Evolutionary conservation across 106 monocot species (phyloP), one percentile per base, ranked within the genome.

Genomic region (Allium sativum): DNA sequence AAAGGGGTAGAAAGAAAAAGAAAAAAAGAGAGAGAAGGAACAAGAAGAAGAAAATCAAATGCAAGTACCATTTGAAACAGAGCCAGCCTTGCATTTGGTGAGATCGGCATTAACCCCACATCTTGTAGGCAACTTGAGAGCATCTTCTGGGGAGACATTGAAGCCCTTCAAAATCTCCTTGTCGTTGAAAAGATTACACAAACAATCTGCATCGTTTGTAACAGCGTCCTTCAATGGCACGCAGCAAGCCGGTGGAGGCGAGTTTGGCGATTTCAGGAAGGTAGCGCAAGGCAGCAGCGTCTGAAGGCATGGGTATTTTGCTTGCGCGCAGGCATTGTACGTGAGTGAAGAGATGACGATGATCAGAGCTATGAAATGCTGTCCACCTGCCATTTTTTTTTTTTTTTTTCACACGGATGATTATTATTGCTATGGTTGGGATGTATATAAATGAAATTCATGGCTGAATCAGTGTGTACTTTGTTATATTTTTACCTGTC

Each of bases 141-240:
- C 70, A 12, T 70, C 52, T 4, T 53, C 53, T 61, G 20, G 60
- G 12, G 70, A 61, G 9, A 70, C 42, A 44, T 70, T 61, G 53
- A 70, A 61, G 10, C 9, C 43, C 13, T 53, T 70, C 13, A 70
- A 40, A 18, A 70, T 52, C 31, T 50, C 21, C 11, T 61, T 18
- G 62, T 73, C 59, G 55, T 40, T 63, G 56, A 78, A 73, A 8
- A 73, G 42, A 46, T 21, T 16, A 46, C 78, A 78, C 42, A 78
- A 57, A 48, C 78, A 78, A 0, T 42, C 42, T 1, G 58, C 50
- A 10, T 73, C 57, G 2, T 13, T 68, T 10, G 68, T 62, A 15
- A 73, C 12, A 3, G 68, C 78, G 19, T 41, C 50, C 44, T 43
- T 58, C 11, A 78, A 73, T 10, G 78, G 78, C 6, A 6, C 16